Evolutionary conservation across 2,329 filamentous ascomycete species (phyloP).

Genomic region (Gaeumannomyces sp.): DNA sequence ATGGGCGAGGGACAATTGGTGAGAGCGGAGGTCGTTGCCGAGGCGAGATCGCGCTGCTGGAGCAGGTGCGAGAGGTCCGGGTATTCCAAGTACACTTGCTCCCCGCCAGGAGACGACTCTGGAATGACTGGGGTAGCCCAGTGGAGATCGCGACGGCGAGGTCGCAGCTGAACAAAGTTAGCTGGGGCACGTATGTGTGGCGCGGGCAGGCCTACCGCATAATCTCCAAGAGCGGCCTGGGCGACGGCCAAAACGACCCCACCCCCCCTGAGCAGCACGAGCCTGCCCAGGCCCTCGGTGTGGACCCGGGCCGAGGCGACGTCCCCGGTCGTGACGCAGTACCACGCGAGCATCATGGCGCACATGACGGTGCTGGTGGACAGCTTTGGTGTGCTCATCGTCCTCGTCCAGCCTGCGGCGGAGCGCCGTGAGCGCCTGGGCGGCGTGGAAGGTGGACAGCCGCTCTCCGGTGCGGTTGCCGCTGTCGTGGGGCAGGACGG

Average conservation of each 20-base stretch:
- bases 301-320: background rate
- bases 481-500: background rate
- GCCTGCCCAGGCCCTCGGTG: background rate
- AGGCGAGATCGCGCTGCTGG: conserved; percentile 52
- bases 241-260: background rate
- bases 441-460: background rate
- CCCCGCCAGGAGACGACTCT: background rate
- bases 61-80: conserved; percentile 40
- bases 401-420: conserved; percentile 3
- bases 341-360: conserved; percentile 1
- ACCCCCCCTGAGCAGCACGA: background rate
- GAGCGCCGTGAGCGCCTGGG: background rate
- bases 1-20: conserved; percentile 23
- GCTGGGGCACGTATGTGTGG: too few species aligned
- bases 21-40: too few species aligned
- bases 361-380: background rate
- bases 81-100: background rate
- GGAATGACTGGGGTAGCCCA: background rate
- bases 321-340: background rate
- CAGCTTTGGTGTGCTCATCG: background rate
- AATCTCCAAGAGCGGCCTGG: background rate
- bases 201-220: background rate
- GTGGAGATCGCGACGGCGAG: background rate
- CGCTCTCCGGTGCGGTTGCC: background rate
- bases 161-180: background rate